Evolutionary conservation across 176 grass and related monocot species (phyloP).

Genomic region (Carex littledalei): DNA sequence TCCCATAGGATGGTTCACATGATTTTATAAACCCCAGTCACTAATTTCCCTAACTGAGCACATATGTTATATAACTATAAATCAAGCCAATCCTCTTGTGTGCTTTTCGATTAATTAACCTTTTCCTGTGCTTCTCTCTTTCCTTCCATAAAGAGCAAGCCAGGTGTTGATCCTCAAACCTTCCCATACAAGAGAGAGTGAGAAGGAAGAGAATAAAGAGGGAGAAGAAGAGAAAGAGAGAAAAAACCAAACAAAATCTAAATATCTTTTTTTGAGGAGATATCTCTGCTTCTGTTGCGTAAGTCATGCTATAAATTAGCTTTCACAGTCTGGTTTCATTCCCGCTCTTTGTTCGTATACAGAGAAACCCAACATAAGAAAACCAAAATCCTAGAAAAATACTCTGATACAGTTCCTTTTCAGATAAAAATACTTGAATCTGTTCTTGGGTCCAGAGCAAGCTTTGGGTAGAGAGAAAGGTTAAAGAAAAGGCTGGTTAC

Average conservation of each 20-base stretch:
- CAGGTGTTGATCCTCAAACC: constrained; percentile 13
- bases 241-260: background rate
- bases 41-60: background rate
- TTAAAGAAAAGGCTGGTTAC: constrained; percentile 25
- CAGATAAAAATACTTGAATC: constrained; percentile 9
- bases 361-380: background rate
- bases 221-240: background rate
- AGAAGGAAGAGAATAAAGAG: background rate
- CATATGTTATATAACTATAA: constrained; percentile 16
- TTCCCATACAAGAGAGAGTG: background rate
- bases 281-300: background rate
- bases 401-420: constrained; percentile 8
- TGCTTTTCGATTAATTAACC: constrained; percentile 15
- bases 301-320: constrained; percentile 2
- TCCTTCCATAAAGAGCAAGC: constrained; percentile 18
- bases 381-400: constrained; percentile 19
- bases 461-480: constrained; percentile 29
- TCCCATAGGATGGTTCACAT: background rate
- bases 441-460: constrained; percentile 8
- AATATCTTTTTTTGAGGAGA: too few relatives aligned
- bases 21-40: background rate
- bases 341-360: background rate
- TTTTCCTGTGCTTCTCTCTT: background rate
- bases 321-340: constrained; percentile 15
- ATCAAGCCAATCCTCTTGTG: background rate